phyloP scores from a whole-genome alignment of 2,329 filamentous ascomycete genomes.

The Colletotrichum shisoi region DNA sequence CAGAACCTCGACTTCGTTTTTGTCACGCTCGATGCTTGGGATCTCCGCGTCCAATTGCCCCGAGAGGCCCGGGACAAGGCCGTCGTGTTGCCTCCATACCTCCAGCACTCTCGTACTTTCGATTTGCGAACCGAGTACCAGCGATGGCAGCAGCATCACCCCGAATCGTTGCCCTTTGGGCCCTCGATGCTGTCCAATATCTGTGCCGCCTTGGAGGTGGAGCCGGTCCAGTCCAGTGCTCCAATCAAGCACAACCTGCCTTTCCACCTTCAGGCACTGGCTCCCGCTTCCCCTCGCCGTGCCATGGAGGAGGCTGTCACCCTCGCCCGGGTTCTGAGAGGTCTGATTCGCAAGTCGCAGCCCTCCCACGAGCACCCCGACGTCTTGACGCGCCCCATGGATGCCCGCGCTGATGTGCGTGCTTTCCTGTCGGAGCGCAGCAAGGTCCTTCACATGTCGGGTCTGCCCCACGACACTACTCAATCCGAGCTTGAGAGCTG shows the following conservation, averaged over 20 bases:
- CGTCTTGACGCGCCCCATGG: slow-evolving; percentile 93
- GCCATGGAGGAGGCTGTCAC: slow-evolving; percentile 98
- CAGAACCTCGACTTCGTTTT: slow-evolving; percentile 98
- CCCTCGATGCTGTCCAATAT: slow-evolving; percentile 96
- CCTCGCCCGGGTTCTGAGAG: slow-evolving; percentile 87
- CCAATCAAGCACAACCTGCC: slow-evolving; percentile 99
- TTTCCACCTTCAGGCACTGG: slow-evolving; percentile 95
- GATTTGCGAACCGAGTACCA: slow-evolving; percentile 97
- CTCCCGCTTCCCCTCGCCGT: slow-evolving; percentile 91
- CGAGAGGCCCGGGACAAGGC: slow-evolving; percentile 98
- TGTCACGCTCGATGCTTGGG: slow-evolving; percentile 97
- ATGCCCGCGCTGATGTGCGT: slow-evolving; percentile 93
- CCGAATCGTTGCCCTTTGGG: slow-evolving; percentile 94
- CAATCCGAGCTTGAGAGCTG: slow-evolving; percentile 99
- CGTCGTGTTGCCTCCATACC: slow-evolving; percentile 92
- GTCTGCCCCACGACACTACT: slow-evolving; percentile 95
- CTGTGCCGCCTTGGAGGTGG: slow-evolving; percentile 96
- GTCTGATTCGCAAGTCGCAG: slow-evolving; percentile 94
- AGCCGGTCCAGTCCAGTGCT: slow-evolving; percentile 95
- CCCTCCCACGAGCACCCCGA: slow-evolving; percentile 92
- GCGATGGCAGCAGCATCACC: slow-evolving; percentile 97
- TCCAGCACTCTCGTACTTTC: slow-evolving; percentile 97
- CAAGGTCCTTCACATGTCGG: slow-evolving; percentile 98
- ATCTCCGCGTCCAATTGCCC: slow-evolving; percentile 95
- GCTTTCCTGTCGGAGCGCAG: slow-evolving; percentile 95